A percentile compares a stretch with the other conserved stretches of the same genome.
Conservation (phyloP, 805 yeast species). For the Saturnispora sekii region DNA sequence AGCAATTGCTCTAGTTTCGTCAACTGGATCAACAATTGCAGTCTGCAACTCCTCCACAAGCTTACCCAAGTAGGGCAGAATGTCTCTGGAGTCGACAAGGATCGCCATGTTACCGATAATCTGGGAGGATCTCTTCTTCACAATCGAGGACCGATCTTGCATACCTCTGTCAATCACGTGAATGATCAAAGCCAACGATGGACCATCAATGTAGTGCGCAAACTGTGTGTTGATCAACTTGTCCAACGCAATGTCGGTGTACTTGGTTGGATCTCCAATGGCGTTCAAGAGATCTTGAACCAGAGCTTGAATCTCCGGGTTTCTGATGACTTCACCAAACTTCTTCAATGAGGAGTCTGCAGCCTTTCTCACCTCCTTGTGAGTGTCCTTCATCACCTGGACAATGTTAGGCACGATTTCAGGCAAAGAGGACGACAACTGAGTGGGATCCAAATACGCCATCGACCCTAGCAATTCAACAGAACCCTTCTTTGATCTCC, state of each 20-base stretch:
- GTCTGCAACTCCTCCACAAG: slow-evolving; percentile 75
- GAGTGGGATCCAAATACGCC: slow-evolving; percentile 96
- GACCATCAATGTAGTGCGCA: slow-evolving; percentile 96
- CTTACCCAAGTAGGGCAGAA: slow-evolving; percentile 71
- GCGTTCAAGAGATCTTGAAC: slow-evolving; percentile 86
- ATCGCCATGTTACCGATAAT: slow-evolving; percentile 99
- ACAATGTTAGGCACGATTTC: slow-evolving; percentile 94
- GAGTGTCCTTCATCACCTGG: slow-evolving; percentile 88
- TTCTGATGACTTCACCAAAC: slow-evolving; percentile 94
- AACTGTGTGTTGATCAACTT: slow-evolving; percentile 83
- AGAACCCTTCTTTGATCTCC: slow-evolving; percentile 97
- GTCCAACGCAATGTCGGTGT: slow-evolving; percentile 83
- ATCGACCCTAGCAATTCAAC: slow-evolving; percentile 93
- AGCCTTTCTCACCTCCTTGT: slow-evolving; percentile 92
- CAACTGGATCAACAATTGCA: slow-evolving; percentile 98
- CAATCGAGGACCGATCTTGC: slow-evolving; percentile 86
- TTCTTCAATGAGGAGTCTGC: slow-evolving; percentile 82
- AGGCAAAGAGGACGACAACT: slow-evolving; percentile 79
- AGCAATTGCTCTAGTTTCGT: slow-evolving; percentile 93
- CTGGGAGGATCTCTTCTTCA: slow-evolving; percentile 91
- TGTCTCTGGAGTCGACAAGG: slow-evolving; percentile 79
- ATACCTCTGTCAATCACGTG: slow-evolving; percentile 95
- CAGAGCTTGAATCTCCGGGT: slow-evolving; percentile 89
- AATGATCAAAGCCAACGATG: slow-evolving; percentile 88
- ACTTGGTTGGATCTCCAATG: slow-evolving; percentile 88